A percentile compares a stretch with the other conserved stretches of the same genome.
Conservation (phyloP, 163 green algal genomes). For the Prototheca cutis region DNA sequence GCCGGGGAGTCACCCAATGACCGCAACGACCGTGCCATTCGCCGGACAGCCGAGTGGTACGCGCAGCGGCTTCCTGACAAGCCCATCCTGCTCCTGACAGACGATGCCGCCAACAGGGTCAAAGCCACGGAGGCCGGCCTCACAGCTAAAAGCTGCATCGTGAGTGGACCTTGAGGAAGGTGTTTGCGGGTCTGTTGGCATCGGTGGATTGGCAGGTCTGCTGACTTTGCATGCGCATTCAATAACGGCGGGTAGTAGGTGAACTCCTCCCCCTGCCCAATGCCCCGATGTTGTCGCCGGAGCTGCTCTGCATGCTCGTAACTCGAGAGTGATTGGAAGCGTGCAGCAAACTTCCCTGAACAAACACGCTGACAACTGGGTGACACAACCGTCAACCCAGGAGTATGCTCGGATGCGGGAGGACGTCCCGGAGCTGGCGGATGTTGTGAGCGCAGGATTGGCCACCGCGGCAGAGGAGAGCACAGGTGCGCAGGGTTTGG, state of each 20-base stretch:
- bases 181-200: too few species aligned
- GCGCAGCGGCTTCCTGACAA: slow-evolving; percentile 7
- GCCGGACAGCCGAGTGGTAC: slow-evolving; percentile 72
- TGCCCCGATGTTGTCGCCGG: too few species aligned
- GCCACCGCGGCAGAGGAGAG: neutral
- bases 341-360: too few species aligned
- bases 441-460: neutral
- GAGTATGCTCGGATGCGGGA: slow-evolving; percentile 5
- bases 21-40: slow-evolving; percentile 88
- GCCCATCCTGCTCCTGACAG: slow-evolving; percentile 70
- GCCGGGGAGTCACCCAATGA: slow-evolving; percentile 66
- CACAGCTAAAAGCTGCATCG: slow-evolving; percentile 3
- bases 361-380: too few species aligned
- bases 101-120: slow-evolving; percentile 72
- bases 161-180: too few species aligned
- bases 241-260: too few species aligned
- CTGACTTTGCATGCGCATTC: too few species aligned
- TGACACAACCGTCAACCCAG: too few species aligned
- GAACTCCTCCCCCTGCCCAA: too few species aligned
- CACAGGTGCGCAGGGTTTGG: neutral
- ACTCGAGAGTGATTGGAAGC: too few species aligned
- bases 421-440: neutral
- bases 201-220: too few species aligned
- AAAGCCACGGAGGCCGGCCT: slow-evolving; percentile 54
- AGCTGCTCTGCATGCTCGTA: too few species aligned